These are phyloP conservation scores for Venturia nashicola DNA, from an alignment of 2,329 filamentous ascomycete species.

Conservation along the genomic window DNA sequence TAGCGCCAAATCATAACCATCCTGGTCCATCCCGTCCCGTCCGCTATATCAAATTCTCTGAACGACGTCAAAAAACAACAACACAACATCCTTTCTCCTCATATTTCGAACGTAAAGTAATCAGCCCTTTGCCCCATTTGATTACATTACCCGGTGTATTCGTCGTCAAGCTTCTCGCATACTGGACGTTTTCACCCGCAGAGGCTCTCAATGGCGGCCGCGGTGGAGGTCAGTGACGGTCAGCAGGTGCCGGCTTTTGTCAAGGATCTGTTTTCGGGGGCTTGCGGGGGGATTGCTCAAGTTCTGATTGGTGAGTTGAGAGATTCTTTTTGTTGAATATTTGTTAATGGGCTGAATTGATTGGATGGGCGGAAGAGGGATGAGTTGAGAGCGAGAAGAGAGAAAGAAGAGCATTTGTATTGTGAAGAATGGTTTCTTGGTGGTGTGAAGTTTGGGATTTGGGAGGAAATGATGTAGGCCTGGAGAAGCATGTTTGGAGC, in stretches of 20 bases:
- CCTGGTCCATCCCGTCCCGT: too few relatives aligned
- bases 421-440: too few relatives aligned
- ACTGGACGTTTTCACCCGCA: neutral
- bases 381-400: neutral
- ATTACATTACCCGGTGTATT: neutral
- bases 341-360: neutral
- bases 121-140: neutral
- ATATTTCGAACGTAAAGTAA: too few relatives aligned
- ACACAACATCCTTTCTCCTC: too few relatives aligned
- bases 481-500: too few relatives aligned
- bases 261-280: conserved; percentile 87
- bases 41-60: neutral
- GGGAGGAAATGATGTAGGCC: too few relatives aligned
- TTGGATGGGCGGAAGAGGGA: neutral
- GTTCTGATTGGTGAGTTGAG: conserved; percentile 71
- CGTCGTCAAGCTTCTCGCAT: neutral
- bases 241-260: conserved; percentile 27
- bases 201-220: neutral
- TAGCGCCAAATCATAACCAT: neutral
- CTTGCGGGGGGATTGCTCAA: conserved; percentile 84
- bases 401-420: too few relatives aligned
- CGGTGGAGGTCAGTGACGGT: neutral
- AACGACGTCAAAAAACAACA: too few relatives aligned
- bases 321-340: neutral
- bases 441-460: too few relatives aligned